Evolutionary conservation across 2,329 filamentous ascomycete species (phyloP), one percentile per base, ranked within the genome.

Genomic region (Tothia fuscella): DNA sequence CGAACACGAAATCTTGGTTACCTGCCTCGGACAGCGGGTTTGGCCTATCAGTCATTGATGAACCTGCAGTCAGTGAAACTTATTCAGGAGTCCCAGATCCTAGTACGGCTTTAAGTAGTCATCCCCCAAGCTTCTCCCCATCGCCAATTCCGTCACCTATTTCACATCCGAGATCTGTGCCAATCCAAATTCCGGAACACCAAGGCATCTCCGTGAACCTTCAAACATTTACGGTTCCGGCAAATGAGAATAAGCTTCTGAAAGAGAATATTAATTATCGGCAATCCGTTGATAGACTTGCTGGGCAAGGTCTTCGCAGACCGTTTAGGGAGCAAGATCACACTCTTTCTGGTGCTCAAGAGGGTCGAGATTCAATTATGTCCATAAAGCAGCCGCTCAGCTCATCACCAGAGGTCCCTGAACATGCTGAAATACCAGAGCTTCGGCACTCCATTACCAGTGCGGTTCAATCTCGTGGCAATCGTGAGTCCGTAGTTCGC

Each of bases 231-330:
- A n/a, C n/a, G n/a, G n/a, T n/a, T n/a, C n/a, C n/a, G n/a, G n/a
- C n/a, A n/a, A n/a, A n/a, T n/a, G n/a, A n/a, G n/a, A n/a, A n/a
- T n/a, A 29, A 5, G 30, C n/a, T 12, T 29, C 20, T 6, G 6
- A 17, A 16, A 41, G 20, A 21, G 38, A 34, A n/a, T n/a, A n/a
- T n/a, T n/a, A n/a, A n/a, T n/a, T 13, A 35, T 35, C 39, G 30
- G 7, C 33, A 31, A 16, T 9, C 19, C 16, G 31, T 22, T 14
- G 39, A 35, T 20, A 13, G 33, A 5, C 9, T 35, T 20, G 9
- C 19, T 25, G 39, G 10, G 12, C 39, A 41, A 25, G 39, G 39
- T 12, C 19, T 22, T 13, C 14, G 20, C 6, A 34, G 29, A 25
- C 30, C 39, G 16, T n/a, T n/a, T n/a, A n/a, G n/a, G n/a, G n/a